phyloP scores from a whole-genome alignment of 164 flowering plant genomes.

The Dillenia turbinata region DNA sequence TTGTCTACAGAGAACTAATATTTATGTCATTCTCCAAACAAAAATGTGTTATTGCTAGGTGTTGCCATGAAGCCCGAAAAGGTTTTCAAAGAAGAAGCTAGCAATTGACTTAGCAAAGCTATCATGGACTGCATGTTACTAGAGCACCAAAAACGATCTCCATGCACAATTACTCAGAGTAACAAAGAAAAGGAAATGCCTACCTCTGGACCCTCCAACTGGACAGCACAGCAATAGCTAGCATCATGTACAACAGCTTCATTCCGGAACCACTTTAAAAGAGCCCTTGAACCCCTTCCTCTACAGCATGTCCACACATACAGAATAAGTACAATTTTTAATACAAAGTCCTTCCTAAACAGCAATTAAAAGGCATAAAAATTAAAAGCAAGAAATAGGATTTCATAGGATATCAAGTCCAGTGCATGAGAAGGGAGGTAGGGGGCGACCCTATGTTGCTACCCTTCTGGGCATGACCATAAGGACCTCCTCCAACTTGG shows the following conservation, averaged over 20 bases:
- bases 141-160: no score
- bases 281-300: constrained; percentile 85
- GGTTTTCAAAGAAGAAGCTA: no score
- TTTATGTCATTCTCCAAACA: no score
- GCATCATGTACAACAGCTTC: constrained; percentile 84
- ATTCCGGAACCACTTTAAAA: constrained; percentile 54
- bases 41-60: no score
- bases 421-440: no score
- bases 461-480: no score
- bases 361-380: neutral
- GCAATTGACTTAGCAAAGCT: no score
- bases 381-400: neutral
- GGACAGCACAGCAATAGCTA: constrained; percentile 61
- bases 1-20: neutral
- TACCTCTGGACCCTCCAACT: constrained; percentile 91
- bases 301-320: constrained; percentile 33
- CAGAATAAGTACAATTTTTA: neutral
- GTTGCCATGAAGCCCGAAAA: neutral
- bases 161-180: neutral
- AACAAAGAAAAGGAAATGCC: constrained; percentile 25
- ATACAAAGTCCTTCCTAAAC: neutral
- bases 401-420: no score
- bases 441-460: no score
- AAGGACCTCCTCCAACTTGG: no score
- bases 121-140: no score